Evolutionary conservation across 164 flowering plant species (phyloP), one percentile per base, ranked within the genome.

Genomic region (Platanus orientalis): DNA sequence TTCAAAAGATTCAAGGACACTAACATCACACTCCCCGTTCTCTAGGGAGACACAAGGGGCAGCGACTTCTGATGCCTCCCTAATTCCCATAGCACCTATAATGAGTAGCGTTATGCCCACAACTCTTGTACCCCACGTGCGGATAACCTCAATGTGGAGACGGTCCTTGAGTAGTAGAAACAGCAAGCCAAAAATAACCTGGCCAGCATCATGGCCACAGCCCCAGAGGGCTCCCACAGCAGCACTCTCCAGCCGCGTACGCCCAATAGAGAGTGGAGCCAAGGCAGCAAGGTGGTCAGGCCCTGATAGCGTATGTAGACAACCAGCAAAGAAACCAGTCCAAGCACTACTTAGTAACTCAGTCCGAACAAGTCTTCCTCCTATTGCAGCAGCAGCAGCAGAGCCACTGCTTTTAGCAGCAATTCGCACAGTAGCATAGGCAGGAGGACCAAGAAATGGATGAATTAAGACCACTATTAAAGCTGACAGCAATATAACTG

Each of bases 161-260:
- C 79, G 78, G 42, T 87, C 90, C 61, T 87, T 85, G 6, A 87
- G 78, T 12, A 87, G 69, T 3, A 87, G 62, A 69, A 87, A 87
- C 1, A 87, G 48, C 21, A 83, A 69, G 32, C 93, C 90, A 58
- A 87, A 87, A 25, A 87, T 71, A 24, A 87, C 70, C 63, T 84
- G 93, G n/a, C 93, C 90, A 0, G 90, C 88, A 61, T 87, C 90
- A 61, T 87, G 93, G n/a, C 93, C 93, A 64, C 90, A 85, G 4
- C 90, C 93, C 93, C 93, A 87, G 2, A 87, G 81, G 50, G 90
- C 93, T 61, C 93, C 93, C 47, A 87, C 88, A 7, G 77, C 81
- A 40, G 88, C 90, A 75, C 86, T 81, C 73, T 87, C 86, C 75
- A 87, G 57, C 26, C 73, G 73, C 11, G 82, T 65, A 27, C 93